A percentile compares a stretch with the other conserved stretches of the same genome.
phyloP scores from a whole-genome alignment of 1,139 yeast species.

The Chernovozyma sophiae-reginae region DNA sequence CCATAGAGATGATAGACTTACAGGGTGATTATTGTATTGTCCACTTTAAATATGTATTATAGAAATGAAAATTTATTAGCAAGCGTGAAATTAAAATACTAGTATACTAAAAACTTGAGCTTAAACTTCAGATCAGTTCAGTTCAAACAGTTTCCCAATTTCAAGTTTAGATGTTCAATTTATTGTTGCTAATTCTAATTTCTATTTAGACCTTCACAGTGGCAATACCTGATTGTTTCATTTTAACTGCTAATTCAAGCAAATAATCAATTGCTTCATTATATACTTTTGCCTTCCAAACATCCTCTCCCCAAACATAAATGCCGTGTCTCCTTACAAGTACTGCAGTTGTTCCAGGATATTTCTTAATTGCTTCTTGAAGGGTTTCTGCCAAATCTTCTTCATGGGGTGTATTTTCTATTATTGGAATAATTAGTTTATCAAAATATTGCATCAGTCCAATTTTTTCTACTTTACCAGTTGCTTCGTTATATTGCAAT shows the following conservation, averaged over 20 bases:
- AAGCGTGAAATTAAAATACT: too few species aligned
- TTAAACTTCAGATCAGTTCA: too few species aligned
- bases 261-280: slow-evolving; percentile 92
- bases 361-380: slow-evolving; percentile 56
- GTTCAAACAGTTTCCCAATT: too few species aligned
- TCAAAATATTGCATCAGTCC: slow-evolving; percentile 74
- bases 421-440: slow-evolving; percentile 78
- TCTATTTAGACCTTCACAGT: too few species aligned
- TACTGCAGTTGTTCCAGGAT: slow-evolving; percentile 81
- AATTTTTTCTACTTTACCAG: slow-evolving; percentile 50
- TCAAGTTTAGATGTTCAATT: too few species aligned
- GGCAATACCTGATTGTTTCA: slow-evolving; percentile 61
- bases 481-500: slow-evolving; percentile 23
- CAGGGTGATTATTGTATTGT: too few species aligned
- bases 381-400: slow-evolving; percentile 74
- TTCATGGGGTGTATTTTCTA: slow-evolving; percentile 86
- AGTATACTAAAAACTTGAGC: too few species aligned
- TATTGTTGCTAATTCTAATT: too few species aligned
- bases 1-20: too few species aligned
- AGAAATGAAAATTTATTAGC: too few species aligned
- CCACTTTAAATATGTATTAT: too few species aligned
- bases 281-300: slow-evolving; percentile 89
- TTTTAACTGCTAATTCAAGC: slow-evolving; percentile 77
- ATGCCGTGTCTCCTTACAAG: slow-evolving; percentile 92
- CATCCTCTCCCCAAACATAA: slow-evolving; percentile 91